A percentile compares a stretch with the other conserved stretches of the same genome.
Evolutionary conservation across 345 rosid species (phyloP).

Genomic region (Murraya koenigii): DNA sequence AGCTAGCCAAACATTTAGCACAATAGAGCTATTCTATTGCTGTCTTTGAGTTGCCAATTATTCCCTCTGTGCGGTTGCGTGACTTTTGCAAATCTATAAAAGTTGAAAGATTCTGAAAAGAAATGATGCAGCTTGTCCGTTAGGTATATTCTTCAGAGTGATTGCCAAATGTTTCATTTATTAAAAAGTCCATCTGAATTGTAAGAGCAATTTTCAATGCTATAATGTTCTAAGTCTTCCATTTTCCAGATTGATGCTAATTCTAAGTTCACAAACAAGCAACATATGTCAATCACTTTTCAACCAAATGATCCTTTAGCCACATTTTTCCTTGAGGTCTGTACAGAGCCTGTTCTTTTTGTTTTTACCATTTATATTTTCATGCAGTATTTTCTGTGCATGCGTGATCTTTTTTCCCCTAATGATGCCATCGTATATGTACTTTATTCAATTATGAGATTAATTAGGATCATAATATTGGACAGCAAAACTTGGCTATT

Average conservation of each 20-base stretch:
- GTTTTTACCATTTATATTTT: not conserved
- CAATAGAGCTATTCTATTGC: slow-evolving; percentile 87
- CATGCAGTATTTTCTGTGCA: not conserved
- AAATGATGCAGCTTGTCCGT: slow-evolving; percentile 76
- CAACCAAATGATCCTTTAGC: slow-evolving; percentile 76
- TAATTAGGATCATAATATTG: too few relatives aligned
- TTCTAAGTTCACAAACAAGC: slow-evolving; percentile 55
- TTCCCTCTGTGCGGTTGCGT: slow-evolving; percentile 71
- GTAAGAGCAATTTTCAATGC: not conserved
- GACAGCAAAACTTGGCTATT: too few relatives aligned
- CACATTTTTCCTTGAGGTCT: slow-evolving; percentile 63
- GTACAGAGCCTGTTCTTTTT: not conserved
- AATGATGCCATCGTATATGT: not conserved
- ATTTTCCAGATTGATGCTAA: slow-evolving; percentile 63
- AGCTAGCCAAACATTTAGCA: slow-evolving; percentile 84
- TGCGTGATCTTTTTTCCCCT: not conserved
- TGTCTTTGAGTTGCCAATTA: slow-evolving; percentile 80
- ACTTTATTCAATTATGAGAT: not conserved
- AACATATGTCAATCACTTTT: slow-evolving; percentile 50
- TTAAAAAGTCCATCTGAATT: not conserved
- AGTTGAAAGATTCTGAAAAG: slow-evolving; percentile 84
- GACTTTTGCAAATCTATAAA: slow-evolving; percentile 75
- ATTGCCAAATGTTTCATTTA: not conserved
- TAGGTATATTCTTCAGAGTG: slow-evolving; percentile 49
- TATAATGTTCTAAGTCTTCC: slow-evolving; percentile 15